These are phyloP conservation scores for Corchorus olitorius DNA, from an alignment of 345 rosid species.

Conservation along the genomic window DNA sequence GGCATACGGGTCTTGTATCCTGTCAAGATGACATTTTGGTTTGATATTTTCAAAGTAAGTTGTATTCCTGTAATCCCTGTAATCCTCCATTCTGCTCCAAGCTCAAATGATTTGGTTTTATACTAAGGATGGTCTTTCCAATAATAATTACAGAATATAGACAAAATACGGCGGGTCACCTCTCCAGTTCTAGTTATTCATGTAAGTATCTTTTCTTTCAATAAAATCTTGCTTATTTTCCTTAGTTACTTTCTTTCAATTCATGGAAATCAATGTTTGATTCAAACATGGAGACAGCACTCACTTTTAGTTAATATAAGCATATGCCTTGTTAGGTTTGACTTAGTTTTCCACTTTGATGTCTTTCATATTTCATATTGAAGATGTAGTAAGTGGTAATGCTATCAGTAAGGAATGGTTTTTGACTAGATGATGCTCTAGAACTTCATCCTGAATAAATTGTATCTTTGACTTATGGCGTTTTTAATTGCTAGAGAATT, in stretches of 20 bases:
- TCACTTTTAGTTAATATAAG: background rate
- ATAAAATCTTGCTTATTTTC: background rate
- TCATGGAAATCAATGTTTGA: background rate
- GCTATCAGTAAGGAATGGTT: no score
- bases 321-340: background rate
- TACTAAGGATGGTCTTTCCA: slow-evolving; percentile 22
- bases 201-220: slow-evolving; percentile 51
- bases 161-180: slow-evolving; percentile 85
- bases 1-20: slow-evolving; percentile 93
- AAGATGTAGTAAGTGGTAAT: background rate
- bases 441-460: no score
- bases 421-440: no score
- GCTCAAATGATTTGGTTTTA: background rate
- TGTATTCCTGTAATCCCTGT: background rate
- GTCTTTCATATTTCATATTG: background rate
- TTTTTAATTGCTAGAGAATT: no score
- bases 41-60: slow-evolving; percentile 85
- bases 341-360: background rate
- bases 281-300: background rate
- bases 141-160: slow-evolving; percentile 73
- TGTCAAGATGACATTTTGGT: slow-evolving; percentile 94
- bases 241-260: background rate
- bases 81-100: slow-evolving; percentile 4
- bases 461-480: no score
- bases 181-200: slow-evolving; percentile 95